Base-by-base conservation (phyloP, 148 eudicot species). In the Vaccinium corymbosum region DNA sequence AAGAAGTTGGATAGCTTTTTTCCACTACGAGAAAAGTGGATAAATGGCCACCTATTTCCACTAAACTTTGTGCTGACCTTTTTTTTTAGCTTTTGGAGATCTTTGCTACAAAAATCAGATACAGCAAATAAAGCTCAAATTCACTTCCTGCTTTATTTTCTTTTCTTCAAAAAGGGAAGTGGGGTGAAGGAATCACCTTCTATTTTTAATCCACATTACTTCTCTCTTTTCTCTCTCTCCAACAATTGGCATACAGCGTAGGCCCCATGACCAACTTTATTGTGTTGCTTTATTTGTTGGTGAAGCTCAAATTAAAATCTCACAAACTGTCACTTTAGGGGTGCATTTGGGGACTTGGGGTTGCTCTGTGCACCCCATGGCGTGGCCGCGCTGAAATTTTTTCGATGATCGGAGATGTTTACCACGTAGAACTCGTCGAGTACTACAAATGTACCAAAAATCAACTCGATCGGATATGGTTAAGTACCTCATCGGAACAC, bases 161-260 rank as follows among this genome's bases (percentile, higher is more conserved):
- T 80, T 62, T 79, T 61, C 7, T 17, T 14, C 27, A 1, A 59
- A 80, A 61, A 49, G 71, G 20, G 35, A 59, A 46, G 70, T 59
- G 72, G 72, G 72, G 19, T 56, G 72, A 80, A 51, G 80, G 42
- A 78, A 51, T 78, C 81, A 61, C 82, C 72, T 53, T 80, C 61
- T 64, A 64, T 22, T 27, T 64, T 64, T n/a, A 25, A 61, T 62
- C 19, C 50, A 5, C 16, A 17, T 13, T 25, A 1, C 73, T 10
- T 79, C 59, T 66, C 72, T 25, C 81, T 61, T 12, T 59, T 71
- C 48, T 71, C 82, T 64, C 82, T 80, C 59, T 46, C 64, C 13
- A 7, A n/a, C 53, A 76, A 46, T 49, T 76, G 29, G 57, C 29
- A 55, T 22, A 76, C 48, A 76, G 12, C n/a, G 79, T 52, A 52